Base-by-base conservation (phyloP, 805 yeast genomes). In the Candida coquimbonensis region DNA sequence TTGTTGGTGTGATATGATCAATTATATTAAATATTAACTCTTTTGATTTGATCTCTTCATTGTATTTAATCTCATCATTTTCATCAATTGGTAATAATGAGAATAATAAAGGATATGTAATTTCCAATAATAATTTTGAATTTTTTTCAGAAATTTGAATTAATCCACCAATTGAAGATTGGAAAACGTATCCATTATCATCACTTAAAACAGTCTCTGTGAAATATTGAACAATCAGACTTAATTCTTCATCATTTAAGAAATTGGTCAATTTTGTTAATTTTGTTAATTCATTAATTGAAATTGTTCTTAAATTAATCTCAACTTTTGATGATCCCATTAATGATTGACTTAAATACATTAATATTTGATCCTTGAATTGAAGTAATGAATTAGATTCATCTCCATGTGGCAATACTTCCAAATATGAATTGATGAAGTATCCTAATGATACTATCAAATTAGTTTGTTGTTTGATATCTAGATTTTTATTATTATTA, bases 251-350 rank as follows among this genome's bases (percentile, higher is more conserved):
- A 4, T 55, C 51, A 14, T 63, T 62, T 40, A 88, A 63, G 51
- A 77, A 81, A 1, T 64, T 66, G 2, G 65, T 61, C 52, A 85
- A 65, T 29, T 69, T 65, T 9, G 81, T 67, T 38, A 87, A 56
- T 42, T 78, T 77, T 0, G 80, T 71, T 42, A 88, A 70, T 39
- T 84, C 86, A 44, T 77, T 77, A 27, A 85, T 67, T 1, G 93
- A 77, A 36, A 83, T 66, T 26, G 83, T 72, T 55, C 88, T 73
- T 46, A 88, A 69, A 1, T 89, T 77, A 11, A 80, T 81, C 55
- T 87, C 96, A 29, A 77, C 65, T 32, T 72, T 73, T 0, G 95
- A 79, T 0, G 86, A 73, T 0, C 83, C 74, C 59, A 83, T 76
- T 41, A 90, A 68, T 6, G 87, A 73, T 56, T 78, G 81, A n/a